Base-by-base conservation (phyloP, 2,329 filamentous ascomycete genomes). In the Xylariaceae sp. region DNA sequence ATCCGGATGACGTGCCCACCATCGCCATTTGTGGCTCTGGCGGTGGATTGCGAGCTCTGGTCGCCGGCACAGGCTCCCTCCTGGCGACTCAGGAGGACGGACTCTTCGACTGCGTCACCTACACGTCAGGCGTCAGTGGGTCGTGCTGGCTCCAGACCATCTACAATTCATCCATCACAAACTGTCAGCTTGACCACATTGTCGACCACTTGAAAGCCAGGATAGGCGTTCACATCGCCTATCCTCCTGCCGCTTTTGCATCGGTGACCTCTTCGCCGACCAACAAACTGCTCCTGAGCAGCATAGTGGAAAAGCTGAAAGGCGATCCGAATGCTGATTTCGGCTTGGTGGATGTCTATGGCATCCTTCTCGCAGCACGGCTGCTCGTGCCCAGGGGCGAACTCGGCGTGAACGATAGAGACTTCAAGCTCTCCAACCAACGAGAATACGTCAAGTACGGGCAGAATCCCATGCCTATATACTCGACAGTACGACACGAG, bases 1-100 rank as follows among this genome's bases (percentile, higher is more conserved):
- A 96, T 51, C 85, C 87, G 0, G 87, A 94, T 29, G 92, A 98
- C 61, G 80, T 96, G 5, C 92, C 92, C 1, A 78, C 80, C 3
- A 95, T 98, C 54, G 90, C 90, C 24, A 81, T 96, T 65, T 94
- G 90, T 49, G 89, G 89, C 7, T 96, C 90, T 2, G 92, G 92
- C 8, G 92, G 92, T 36, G 92, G 92, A 0, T 61, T 98, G 29
- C 73, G 92, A 32, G 92, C 92, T 2, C 72, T 98, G 23, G 86
- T 96, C 13, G 89, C 92, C 2, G 89, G 90, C 3, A 80, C 88
- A 0, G 89, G 90, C 1, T 95, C 89, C 0, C 80, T 93, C 40
- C 67, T 92, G 8, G 89, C 88, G 3, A 74, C 87, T 0, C 77
- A 87, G 39, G 83, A 95, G 55, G 83, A 84, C 37, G 92, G 92